Conservation (phyloP, 306 rosid species). For the Heteromeles arbutifolia region DNA sequence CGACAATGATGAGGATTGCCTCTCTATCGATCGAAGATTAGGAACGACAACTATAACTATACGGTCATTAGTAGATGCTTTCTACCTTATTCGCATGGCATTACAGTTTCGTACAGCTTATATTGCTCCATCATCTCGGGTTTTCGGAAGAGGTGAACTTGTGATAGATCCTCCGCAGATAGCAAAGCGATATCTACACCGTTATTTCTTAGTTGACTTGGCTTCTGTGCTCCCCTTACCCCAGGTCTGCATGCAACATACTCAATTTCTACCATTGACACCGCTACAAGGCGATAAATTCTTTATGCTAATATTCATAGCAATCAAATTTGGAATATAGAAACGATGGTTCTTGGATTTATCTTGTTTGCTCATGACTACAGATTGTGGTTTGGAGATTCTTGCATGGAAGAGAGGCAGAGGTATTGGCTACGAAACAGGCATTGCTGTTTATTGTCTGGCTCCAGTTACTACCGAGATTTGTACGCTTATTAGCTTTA, state of each 20-base stretch:
- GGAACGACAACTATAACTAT: slow-evolving; percentile 39
- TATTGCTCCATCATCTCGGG: slow-evolving; percentile 85
- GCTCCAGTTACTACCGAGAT: slow-evolving; percentile 69
- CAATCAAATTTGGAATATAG: background rate
- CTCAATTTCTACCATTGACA: background rate
- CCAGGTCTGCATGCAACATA: slow-evolving; percentile 53
- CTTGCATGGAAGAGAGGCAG: slow-evolving; percentile 34
- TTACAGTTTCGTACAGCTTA: slow-evolving; percentile 82
- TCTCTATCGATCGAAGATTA: slow-evolving; percentile 56
- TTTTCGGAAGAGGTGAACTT: slow-evolving; percentile 94
- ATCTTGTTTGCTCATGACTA: slow-evolving; percentile 5
- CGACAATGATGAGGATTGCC: slow-evolving; percentile 52
- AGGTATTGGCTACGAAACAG: slow-evolving; percentile 65
- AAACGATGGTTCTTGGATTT: background rate
- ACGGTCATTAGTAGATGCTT: slow-evolving; percentile 42
- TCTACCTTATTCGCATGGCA: slow-evolving; percentile 64
- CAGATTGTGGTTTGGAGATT: slow-evolving; percentile 67
- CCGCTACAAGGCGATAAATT: background rate
- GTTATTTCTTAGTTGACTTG: slow-evolving; percentile 65
- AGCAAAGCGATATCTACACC: slow-evolving; percentile 63
- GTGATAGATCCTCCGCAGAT: slow-evolving; percentile 76
- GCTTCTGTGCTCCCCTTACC: slow-evolving; percentile 70
- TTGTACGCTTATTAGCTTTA: slow-evolving; percentile 63
- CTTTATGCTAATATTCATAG: background rate
- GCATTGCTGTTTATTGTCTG: slow-evolving; percentile 51